A percentile compares a stretch with the other conserved stretches of the same genome.
phyloP scores from a whole-genome alignment of 108 stramenopile species.

The Nitzschia sp. region DNA sequence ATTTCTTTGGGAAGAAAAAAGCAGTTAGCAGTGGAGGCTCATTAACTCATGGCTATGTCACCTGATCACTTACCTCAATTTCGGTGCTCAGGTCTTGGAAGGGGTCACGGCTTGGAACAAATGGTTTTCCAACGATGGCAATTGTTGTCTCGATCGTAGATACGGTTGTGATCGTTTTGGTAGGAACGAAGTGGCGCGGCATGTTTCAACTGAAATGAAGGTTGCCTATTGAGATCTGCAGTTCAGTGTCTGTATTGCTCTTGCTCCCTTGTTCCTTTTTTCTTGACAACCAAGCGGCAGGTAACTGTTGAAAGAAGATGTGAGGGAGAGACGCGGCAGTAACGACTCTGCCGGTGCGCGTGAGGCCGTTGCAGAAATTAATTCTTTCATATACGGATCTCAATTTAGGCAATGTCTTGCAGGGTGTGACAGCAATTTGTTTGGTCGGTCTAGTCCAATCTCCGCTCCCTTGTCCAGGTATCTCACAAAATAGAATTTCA shows the following conservation, averaged over 20 bases:
- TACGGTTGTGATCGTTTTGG: slow-evolving; percentile 5
- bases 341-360: slow-evolving; percentile 2
- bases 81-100: slow-evolving; percentile 23
- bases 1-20: slow-evolving; percentile 12
- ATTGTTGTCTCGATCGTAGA: slow-evolving; percentile 20
- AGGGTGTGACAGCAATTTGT: too few species aligned
- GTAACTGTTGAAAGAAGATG: background rate
- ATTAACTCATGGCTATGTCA: background rate
- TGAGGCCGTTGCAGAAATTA: background rate
- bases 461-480: too few species aligned
- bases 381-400: background rate
- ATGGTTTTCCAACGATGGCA: slow-evolving; percentile 7
- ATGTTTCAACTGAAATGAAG: background rate
- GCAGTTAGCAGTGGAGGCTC: background rate
- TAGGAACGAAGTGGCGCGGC: slow-evolving; percentile 10
- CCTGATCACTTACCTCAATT: slow-evolving; percentile 29
- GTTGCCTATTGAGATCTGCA: background rate
- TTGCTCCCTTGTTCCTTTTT: background rate
- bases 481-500: too few species aligned
- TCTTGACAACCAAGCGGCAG: background rate
- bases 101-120: slow-evolving; percentile 25
- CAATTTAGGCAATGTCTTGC: background rate
- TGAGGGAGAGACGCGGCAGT: background rate
- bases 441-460: too few species aligned
- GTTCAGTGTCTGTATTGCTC: background rate